Percentiles rank a stretch among this genome's conserved stretches.
phyloP scores from a whole-genome alignment of 345 rosid species.

The thale cress (Arabidopsis thaliana) region TAIR10.1 NC_003070.9:8324001-8324500 shows the following conservation, averaged over 20 bases:
- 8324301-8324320: not conserved
- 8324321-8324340: not conserved
- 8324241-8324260: not conserved
- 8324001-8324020: slow-evolving; percentile 62
- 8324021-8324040: slow-evolving; percentile 16
- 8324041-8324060: slow-evolving; percentile 27
- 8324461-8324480: not conserved
- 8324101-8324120: slow-evolving; percentile 30
- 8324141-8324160: slow-evolving; percentile 31
- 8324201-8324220: slow-evolving; percentile 24
- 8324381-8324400: no score
- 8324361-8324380: not conserved
- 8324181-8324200: slow-evolving; percentile 23
- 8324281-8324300: not conserved
- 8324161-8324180: slow-evolving; percentile 37
- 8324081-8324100: slow-evolving; percentile 30
- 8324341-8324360: not conserved
- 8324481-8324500: not conserved
- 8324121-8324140: slow-evolving; percentile 20
- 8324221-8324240: slow-evolving; percentile 35
- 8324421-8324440: not conserved
- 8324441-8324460: not conserved
- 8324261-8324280: no score
- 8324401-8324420: not conserved
- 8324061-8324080: slow-evolving; percentile 28